Base-by-base conservation (phyloP, 495 filamentous ascomycete genomes). In the Venustampulla echinocandica region DNA sequence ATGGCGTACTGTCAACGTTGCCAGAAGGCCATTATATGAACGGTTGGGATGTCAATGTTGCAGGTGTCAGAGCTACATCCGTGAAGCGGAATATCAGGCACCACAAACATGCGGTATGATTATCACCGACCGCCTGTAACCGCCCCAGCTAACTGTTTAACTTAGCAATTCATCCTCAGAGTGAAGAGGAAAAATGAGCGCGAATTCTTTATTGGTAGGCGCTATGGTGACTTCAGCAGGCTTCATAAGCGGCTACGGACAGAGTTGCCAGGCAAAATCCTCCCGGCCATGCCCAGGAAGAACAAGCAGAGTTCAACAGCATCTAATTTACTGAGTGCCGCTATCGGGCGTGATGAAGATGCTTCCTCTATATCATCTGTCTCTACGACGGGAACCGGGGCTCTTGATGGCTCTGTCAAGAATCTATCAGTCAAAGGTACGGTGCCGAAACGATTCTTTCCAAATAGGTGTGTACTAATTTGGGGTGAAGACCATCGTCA, bases 11-110 rank as follows among this genome's bases (percentile, higher is more conserved):
- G 7, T 73, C 84, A 17, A 90, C 90, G 39, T 69, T 87, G 54
- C 93, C 92, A 0, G 87, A 96, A 62, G 93, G 92, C 0, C 79
- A 95, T 65, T 79, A 81, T 45, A 83, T 93, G 39, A 86, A 98
- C 65, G 89, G 87, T 6, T 97, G 92, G 92, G 90, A 96, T 64
- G 79, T 97, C 49, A 98, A 98, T 67, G 84, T 98, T 43, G 90
- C 89, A 14, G 87, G 82, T 20, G 92, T 98, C 37, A 76, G 90
- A 38, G 82, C 85, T 1, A 84, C 76, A 3, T 79, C 75, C 17
- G 69, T 87, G 27, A 92, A 90, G 73, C 79, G 89, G 58, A 94
- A 90, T 27, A 77, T 97, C 23, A 70, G 92, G 40, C 80, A 90
- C 55, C 93, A 95, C 63, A 82, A 85, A 57, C 93, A 98, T 70